Conservation (phyloP, 2,329 filamentous ascomycete species). For the Tricladium varicosporioides region DNA sequence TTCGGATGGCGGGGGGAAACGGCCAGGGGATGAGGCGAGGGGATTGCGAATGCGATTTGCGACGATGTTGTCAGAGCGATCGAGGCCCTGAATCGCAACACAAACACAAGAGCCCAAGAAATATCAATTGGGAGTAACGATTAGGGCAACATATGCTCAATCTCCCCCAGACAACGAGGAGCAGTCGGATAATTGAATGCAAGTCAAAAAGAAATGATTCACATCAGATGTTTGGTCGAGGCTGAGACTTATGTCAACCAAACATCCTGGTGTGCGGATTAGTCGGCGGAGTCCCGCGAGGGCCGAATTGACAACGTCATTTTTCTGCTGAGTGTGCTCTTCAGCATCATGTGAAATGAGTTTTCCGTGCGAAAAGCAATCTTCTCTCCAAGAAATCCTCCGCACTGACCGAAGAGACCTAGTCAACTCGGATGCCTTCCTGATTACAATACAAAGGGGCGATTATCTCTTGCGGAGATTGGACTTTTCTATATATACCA, state of each 20-base stretch:
- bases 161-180: background rate
- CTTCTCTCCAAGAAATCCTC: background rate
- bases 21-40: background rate
- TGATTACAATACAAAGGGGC: background rate
- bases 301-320: background rate
- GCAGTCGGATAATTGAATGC: background rate
- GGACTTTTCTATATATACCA: background rate
- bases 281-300: background rate
- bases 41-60: background rate
- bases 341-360: background rate
- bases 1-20: conserved; percentile 4
- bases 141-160: too few relatives aligned
- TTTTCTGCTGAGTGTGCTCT: background rate
- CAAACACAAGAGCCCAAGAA: background rate
- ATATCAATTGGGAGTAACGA: too few relatives aligned
- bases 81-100: background rate
- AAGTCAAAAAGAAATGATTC: background rate
- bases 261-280: background rate
- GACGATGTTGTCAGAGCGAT: background rate
- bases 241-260: background rate
- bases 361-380: background rate
- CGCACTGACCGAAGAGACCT: background rate
- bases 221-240: background rate
- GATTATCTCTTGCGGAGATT: background rate
- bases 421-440: background rate